Evolutionary conservation across 148 eudicot genomes (phyloP).

Genomic region (Simmondsia chinensis): DNA sequence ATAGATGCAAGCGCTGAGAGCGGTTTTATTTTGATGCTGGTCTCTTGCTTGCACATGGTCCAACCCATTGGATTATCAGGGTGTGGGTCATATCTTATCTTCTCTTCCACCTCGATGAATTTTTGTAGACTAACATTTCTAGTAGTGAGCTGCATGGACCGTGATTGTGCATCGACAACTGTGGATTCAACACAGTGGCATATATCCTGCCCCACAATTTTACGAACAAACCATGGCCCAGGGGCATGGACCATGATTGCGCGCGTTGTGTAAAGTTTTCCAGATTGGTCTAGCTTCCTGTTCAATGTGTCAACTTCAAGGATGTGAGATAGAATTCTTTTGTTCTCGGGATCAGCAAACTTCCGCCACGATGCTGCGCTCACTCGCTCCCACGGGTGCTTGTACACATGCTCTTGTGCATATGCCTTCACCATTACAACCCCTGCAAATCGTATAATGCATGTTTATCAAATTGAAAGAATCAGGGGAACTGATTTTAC

Average conservation of each 20-base stretch:
- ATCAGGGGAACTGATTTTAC: not conserved
- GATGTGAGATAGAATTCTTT: constrained; percentile 67
- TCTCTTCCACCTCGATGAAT: constrained; percentile 89
- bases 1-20: constrained; percentile 74
- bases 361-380: constrained; percentile 99
- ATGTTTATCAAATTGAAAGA: not conserved
- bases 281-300: constrained; percentile 63
- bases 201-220: constrained; percentile 79
- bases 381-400: constrained; percentile 96
- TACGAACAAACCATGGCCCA: constrained; percentile 85
- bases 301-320: constrained; percentile 83
- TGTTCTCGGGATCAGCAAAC: constrained; percentile 87
- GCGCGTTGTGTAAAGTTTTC: constrained; percentile 80
- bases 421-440: constrained; percentile 72
- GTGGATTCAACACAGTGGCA: constrained; percentile 94
- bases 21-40: constrained; percentile 82
- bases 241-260: constrained; percentile 82
- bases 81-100: constrained; percentile 87
- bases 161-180: constrained; percentile 61
- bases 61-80: constrained; percentile 78
- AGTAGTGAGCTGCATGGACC: constrained; percentile 78
- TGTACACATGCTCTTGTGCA: constrained; percentile 74
- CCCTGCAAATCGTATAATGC: no score
- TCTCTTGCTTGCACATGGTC: constrained; percentile 94
- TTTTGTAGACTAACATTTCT: constrained; percentile 75